phyloP scores from a whole-genome alignment of 768 basidiomycete species.

The Rhodotorula paludigena region DNA sequence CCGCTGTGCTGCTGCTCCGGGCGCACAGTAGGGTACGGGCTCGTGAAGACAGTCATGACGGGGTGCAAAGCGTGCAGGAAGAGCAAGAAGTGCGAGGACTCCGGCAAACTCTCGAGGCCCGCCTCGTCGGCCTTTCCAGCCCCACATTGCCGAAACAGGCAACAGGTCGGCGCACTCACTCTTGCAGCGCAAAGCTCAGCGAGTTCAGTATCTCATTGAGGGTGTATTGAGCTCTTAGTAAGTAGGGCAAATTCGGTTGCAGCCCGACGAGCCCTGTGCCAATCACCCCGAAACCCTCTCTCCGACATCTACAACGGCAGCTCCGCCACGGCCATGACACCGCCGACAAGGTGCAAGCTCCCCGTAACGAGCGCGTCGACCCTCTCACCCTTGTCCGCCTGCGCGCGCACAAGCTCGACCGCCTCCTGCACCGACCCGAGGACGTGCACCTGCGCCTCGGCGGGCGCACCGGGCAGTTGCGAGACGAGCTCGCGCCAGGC shows the following conservation, averaged over 20 bases:
- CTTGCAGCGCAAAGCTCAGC: no score
- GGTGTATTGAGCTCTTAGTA: no score
- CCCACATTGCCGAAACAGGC: not conserved
- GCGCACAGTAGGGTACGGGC: not conserved
- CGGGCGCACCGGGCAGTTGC: constrained; percentile 52
- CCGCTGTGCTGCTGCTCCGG: not conserved
- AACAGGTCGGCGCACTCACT: no score
- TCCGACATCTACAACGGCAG: constrained; percentile 54
- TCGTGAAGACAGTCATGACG: constrained; percentile 12
- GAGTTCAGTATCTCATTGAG: no score
- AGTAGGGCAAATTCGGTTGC: no score
- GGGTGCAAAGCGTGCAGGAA: not conserved
- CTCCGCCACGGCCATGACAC: constrained; percentile 83
- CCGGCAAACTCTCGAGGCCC: not conserved
- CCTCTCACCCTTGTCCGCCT: constrained; percentile 18
- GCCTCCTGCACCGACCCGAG: constrained; percentile 86
- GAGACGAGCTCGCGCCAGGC: constrained; percentile 64
- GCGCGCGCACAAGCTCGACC: constrained; percentile 58
- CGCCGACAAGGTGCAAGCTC: constrained; percentile 88
- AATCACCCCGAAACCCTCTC: no score
- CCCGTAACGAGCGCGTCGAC: constrained; percentile 76
- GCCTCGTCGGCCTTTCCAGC: no score
- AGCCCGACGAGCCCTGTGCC: no score
- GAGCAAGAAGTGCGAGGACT: not conserved
- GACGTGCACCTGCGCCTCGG: constrained; percentile 60